phyloP scores from a whole-genome alignment of 805 yeast genomes.

The Osmozyma mogii region DNA sequence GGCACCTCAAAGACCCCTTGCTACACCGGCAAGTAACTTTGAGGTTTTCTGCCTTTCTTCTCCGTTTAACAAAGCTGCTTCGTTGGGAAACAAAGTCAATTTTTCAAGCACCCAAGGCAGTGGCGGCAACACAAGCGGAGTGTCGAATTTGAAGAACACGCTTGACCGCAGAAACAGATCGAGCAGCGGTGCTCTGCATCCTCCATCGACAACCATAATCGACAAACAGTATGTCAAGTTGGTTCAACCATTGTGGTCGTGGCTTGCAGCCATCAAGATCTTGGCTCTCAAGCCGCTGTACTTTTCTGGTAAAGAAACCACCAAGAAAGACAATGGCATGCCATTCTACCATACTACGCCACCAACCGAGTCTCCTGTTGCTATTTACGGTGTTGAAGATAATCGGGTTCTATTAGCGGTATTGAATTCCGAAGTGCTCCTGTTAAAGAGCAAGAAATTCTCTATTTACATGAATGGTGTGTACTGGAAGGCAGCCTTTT shows the following conservation, averaged over 20 bases:
- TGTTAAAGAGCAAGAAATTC: too few species aligned
- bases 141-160: too few species aligned
- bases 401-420: too few species aligned
- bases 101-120: too few species aligned
- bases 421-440: too few species aligned
- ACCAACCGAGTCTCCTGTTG: background rate
- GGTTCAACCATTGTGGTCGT: slow-evolving; percentile 36
- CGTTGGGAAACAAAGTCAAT: slow-evolving; percentile 7
- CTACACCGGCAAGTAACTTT: slow-evolving; percentile 19
- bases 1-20: slow-evolving; percentile 5
- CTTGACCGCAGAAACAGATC: slow-evolving; percentile 12
- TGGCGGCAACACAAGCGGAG: too few species aligned
- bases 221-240: slow-evolving; percentile 11
- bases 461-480: too few species aligned
- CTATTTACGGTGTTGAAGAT: background rate
- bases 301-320: slow-evolving; percentile 24
- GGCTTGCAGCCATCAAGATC: slow-evolving; percentile 32
- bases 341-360: background rate
- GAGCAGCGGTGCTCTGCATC: slow-evolving; percentile 5
- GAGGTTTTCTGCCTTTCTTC: slow-evolving; percentile 21
- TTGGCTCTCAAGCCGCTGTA: slow-evolving; percentile 19
- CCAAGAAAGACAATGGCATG: slow-evolving; percentile 15
- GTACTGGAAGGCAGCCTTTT: too few species aligned
- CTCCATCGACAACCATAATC: slow-evolving; percentile 14
- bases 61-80: slow-evolving; percentile 12